Base-by-base conservation (phyloP, 2,329 filamentous ascomycete genomes). In the Talaromyces sp. region DNA sequence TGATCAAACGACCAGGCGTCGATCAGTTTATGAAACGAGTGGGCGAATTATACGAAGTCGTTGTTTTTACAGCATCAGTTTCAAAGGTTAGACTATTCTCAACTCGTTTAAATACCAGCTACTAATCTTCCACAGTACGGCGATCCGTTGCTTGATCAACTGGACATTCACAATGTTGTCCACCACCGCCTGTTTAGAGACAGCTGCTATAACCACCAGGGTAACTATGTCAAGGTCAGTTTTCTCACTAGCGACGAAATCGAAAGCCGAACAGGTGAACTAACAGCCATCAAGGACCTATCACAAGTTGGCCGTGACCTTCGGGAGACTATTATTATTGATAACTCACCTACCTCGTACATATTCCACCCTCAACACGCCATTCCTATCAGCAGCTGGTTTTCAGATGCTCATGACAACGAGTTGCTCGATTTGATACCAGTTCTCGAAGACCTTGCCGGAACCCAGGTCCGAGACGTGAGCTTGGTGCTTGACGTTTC, bases 341-440 rank as follows among this genome's bases (percentile, higher is more conserved):
- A 99, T 81, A 99, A 99, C 79, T 98, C 95, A 54, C 95, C 95
- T 2, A 99, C 95, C 4, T 98, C 94, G 12, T 99, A 99, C 81
- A 98, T 99, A 71, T 99, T 99, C 85, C 95, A 99, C 75, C 95
- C 95, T 28, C 94, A 99, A 81, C 95, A 99, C 76, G 95, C 95
- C 64, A 94, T 99, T 56, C 95, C 95, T 30, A 99, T 99, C 80
- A 97, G 93, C 85, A 98, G 94, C 83, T 99, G 95, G 95, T 99
- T 99, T 81, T 97, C 93, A 68, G 95, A 99, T 79, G 95, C 95
- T 65, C 95, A 99, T 78, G 95, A 99, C 81, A 99, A 99, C 79
- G 95, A 99, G 83, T 85, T 99, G 65, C 84, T 99, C 72, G 95
- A 99, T 76, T 83, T 99, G 70, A 98, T 99, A 76, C 95, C 95